Base-by-base conservation (phyloP, 2,329 filamentous ascomycete species). In the Xenoacremonium recifei region DNA sequence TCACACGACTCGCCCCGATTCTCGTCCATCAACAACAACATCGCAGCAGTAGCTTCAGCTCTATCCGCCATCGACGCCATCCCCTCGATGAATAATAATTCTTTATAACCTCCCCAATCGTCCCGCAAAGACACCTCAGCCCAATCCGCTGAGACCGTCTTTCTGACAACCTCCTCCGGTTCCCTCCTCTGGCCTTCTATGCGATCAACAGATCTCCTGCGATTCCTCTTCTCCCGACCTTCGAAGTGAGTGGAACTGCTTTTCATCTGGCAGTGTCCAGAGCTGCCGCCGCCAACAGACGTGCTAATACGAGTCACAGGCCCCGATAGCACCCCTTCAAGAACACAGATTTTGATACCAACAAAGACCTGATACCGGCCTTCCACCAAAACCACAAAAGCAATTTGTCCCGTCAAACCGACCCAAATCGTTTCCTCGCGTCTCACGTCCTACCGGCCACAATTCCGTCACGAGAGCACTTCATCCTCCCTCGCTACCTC, bases 121-220 rank as follows among this genome's bases (percentile, higher is more conserved):
- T 51, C 42, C 45, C n/a, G n/a, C 42, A 48, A 53, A 54, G 49
- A 49, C 48, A 53, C 41, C 37, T 36, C 52, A 58, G 55, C 55
- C 47, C 54, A 35, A 45, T 45, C 47, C 38, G 40, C 54, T 53
- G 40, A 49, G 48, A 53, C 55, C 53, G 53, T 53, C 50, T 47
- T 46, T 44, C 45, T 47, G 35, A 41, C 35, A 46, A 35, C 31
- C 38, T 39, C 49, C 35, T 47, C 44, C 46, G 41, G 48, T 53
- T 50, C 50, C 53, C 45, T 43, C 47, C 48, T 51, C 48, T 58
- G 61, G 64, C 73, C 70, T 81, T 88, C 82, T 84, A 96, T 96
- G 90, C 91, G 82, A 86, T 85, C 80, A 69, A 87, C 85, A 74
- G 88, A 95, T 72, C 83, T 95, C 64, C 82, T 95, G 66, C 87